Evolutionary conservation across 2,329 filamentous ascomycete species (phyloP).

Genomic region (Fusarium robinianum): DNA sequence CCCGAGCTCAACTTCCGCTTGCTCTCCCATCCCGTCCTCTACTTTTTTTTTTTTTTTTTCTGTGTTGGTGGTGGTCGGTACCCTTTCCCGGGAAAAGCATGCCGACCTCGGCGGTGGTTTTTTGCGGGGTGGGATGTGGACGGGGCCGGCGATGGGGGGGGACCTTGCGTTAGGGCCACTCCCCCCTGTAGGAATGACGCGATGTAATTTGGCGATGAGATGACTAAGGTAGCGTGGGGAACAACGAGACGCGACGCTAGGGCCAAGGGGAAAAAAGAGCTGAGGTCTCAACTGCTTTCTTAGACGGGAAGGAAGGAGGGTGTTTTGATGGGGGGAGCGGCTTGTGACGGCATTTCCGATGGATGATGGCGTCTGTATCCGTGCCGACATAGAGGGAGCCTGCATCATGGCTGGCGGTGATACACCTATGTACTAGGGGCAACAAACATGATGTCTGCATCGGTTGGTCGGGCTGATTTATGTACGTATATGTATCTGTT

Average conservation of each 20-base stretch:
- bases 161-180: constrained; percentile 22
- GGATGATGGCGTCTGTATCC: no score
- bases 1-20: constrained; percentile 6
- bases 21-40: constrained; percentile 3
- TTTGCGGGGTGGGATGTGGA: constrained; percentile 21
- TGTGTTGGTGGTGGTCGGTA: constrained; percentile 9
- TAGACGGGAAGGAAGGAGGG: constrained; percentile 1
- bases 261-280: constrained; percentile 17
- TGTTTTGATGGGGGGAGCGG: constrained; percentile 3
- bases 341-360: constrained; percentile 20
- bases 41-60: constrained; percentile 12
- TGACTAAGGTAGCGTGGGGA: constrained; percentile 2
- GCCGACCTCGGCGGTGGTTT: constrained; percentile 35
- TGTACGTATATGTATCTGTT: no score
- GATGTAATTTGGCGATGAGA: constrained; percentile 16
- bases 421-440: no score
- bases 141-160: constrained; percentile 4
- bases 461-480: no score
- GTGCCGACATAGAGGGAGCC: no score
- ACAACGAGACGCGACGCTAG: constrained; percentile 18
- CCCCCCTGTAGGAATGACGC: constrained; percentile 5
- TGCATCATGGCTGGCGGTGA: no score
- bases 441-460: no score
- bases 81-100: constrained; percentile 18
- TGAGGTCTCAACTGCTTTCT: constrained; percentile 6